phyloP scores from a whole-genome alignment of 1,284 basidiomycete species.

The Coniophora puteana region DNA sequence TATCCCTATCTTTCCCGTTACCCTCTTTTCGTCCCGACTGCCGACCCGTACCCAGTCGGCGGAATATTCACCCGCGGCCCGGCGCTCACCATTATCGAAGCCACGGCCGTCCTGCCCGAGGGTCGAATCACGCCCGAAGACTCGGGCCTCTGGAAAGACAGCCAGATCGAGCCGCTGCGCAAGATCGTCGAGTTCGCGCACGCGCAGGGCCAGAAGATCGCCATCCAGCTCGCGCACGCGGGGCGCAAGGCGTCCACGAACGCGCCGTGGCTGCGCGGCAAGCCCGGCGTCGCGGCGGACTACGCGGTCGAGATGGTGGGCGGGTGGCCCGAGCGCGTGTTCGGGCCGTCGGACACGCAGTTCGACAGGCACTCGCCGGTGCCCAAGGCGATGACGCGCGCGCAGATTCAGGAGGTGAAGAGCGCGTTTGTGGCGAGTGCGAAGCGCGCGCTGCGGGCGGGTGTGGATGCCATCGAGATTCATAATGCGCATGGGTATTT shows the following conservation, averaged over 20 bases:
- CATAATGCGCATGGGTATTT: slow-evolving; percentile 65
- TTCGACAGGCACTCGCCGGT: slow-evolving; percentile 45
- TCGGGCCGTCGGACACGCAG: slow-evolving; percentile 55
- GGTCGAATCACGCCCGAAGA: slow-evolving; percentile 49
- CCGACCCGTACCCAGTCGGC: slow-evolving; percentile 29
- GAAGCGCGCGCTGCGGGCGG: slow-evolving; percentile 49
- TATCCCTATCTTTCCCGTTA: background rate
- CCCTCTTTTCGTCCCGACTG: background rate
- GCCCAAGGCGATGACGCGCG: slow-evolving; percentile 52
- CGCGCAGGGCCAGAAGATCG: slow-evolving; percentile 65
- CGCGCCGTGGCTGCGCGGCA: slow-evolving; percentile 58
- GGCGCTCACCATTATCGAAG: slow-evolving; percentile 55
- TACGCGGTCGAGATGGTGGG: slow-evolving; percentile 47
- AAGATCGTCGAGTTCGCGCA: slow-evolving; percentile 77
- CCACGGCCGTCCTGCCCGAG: slow-evolving; percentile 60
- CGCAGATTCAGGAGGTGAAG: slow-evolving; percentile 57
- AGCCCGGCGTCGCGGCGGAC: slow-evolving; percentile 30
- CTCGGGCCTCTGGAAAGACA: slow-evolving; percentile 72
- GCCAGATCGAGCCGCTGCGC: slow-evolving; percentile 65
- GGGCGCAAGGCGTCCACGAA: slow-evolving; percentile 68
- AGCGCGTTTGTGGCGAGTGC: slow-evolving; percentile 58
- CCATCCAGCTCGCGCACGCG: slow-evolving; percentile 80
- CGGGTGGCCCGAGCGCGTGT: slow-evolving; percentile 70
- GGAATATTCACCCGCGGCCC: slow-evolving; percentile 47
- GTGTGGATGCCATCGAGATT: slow-evolving; percentile 69